Conservation (phyloP, 495 filamentous ascomycete genomes). For the Acidiella bohemica region DNA sequence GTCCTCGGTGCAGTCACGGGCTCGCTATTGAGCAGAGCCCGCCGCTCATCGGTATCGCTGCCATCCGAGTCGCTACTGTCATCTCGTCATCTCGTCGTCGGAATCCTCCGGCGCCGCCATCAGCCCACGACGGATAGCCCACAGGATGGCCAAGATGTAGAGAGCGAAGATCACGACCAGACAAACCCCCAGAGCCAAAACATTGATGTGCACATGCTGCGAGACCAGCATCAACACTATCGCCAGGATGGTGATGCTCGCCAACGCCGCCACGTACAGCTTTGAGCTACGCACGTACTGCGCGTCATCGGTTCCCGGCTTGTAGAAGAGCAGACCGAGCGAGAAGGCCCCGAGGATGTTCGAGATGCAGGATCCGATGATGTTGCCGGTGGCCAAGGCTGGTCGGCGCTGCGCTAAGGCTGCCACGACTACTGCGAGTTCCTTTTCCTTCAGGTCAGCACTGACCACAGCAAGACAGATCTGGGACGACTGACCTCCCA, state of each 20-base stretch:
- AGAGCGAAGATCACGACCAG: slow-evolving; percentile 33
- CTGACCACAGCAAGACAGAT: slow-evolving; percentile 36
- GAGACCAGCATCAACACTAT: slow-evolving; percentile 25
- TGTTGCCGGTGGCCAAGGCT: slow-evolving; percentile 42
- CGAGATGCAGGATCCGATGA: slow-evolving; percentile 42
- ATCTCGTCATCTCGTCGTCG: slow-evolving; percentile 20
- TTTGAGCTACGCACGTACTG: slow-evolving; percentile 35
- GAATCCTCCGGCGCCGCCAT: slow-evolving; percentile 30
- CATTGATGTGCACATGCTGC: no score
- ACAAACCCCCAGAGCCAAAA: no score
- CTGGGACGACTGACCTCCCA: slow-evolving; percentile 35
- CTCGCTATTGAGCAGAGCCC: not conserved
- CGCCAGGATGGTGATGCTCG: slow-evolving; percentile 31
- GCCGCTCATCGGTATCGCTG: not conserved
- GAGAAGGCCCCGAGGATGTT: slow-evolving; percentile 47
- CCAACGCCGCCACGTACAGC: slow-evolving; percentile 34
- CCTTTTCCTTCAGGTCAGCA: slow-evolving; percentile 43
- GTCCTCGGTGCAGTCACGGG: no score
- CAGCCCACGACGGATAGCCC: slow-evolving; percentile 35
- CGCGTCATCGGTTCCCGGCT: slow-evolving; percentile 5
- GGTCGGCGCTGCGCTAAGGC: slow-evolving; percentile 34
- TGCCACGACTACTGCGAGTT: slow-evolving; percentile 42
- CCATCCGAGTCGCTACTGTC: not conserved
- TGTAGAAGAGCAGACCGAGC: slow-evolving; percentile 35
- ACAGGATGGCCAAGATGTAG: slow-evolving; percentile 36